Percentiles rank a stretch among this genome's conserved stretches.
Evolutionary conservation across 2,329 filamentous ascomycete genomes (phyloP).

Genomic region (Aspergillus brasiliensis): DNA sequence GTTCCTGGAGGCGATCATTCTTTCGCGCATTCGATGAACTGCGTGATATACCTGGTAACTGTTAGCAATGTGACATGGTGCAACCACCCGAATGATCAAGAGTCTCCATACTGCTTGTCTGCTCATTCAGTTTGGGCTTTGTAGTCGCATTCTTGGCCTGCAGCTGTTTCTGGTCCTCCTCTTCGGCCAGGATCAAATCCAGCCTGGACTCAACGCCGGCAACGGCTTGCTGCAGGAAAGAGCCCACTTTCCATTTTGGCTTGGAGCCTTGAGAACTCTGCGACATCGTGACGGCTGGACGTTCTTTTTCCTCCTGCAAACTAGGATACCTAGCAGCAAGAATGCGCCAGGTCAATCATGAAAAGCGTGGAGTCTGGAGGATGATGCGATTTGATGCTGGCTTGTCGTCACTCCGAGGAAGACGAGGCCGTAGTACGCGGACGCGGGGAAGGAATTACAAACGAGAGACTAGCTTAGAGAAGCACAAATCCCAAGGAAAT

Average conservation of each 20-base stretch:
- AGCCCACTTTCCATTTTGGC: conserved; percentile 67
- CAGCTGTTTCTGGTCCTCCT: conserved; percentile 43
- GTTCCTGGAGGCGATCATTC: conserved; percentile 85
- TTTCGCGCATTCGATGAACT: conserved; percentile 66
- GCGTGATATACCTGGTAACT: conserved; percentile 56
- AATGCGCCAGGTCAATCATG: conserved; percentile 12
- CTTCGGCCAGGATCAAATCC: conserved; percentile 86
- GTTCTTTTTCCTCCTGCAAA: neutral
- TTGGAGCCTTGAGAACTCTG: conserved; percentile 48
- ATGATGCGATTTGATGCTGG: conserved; percentile 12
- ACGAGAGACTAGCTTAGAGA: conserved; percentile 8
- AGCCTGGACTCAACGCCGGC: conserved; percentile 91
- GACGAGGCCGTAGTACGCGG: conserved; percentile 3
- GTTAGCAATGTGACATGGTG: conserved; percentile 26
- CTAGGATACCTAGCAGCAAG: conserved; percentile 16
- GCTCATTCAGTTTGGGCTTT: conserved; percentile 41
- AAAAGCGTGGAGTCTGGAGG: conserved; percentile 9
- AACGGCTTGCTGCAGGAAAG: conserved; percentile 84
- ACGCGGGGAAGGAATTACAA: neutral
- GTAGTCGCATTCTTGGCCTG: conserved; percentile 27
- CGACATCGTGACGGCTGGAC: conserved; percentile 28
- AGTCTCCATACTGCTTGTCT: conserved; percentile 38
- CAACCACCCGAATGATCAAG: neutral
- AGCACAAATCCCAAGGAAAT: conserved; percentile 5
- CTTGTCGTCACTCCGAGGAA: conserved; percentile 17